These are phyloP conservation scores for Fusarium sp. DNA, from an alignment of 2,329 filamentous ascomycete species.

Conservation along the genomic window DNA sequence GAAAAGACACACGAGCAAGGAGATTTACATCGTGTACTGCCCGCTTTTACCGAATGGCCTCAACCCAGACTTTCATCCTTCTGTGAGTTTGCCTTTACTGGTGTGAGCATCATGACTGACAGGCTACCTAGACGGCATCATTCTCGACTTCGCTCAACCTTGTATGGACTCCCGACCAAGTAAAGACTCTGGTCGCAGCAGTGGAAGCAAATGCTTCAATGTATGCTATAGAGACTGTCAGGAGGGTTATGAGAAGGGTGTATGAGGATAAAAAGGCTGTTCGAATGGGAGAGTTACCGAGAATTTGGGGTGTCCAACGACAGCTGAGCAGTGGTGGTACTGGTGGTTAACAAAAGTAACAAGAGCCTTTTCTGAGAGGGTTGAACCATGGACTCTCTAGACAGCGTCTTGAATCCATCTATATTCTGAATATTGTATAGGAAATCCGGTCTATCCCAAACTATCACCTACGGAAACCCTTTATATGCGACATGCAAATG, in stretches of 20 bases:
- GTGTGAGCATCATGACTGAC: background rate
- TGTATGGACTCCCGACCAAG: constrained; percentile 36
- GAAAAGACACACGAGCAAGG: constrained; percentile 4
- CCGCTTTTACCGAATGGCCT: constrained; percentile 24
- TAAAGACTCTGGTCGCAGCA: constrained; percentile 16
- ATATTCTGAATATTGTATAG: too few species aligned
- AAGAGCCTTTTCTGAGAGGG: too few species aligned
- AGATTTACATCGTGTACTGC: constrained; percentile 32
- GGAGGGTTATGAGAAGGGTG: constrained; percentile 19
- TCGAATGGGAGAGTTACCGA: background rate
- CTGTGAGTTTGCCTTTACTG: background rate
- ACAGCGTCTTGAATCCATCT: too few species aligned
- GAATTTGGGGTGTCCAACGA: too few species aligned
- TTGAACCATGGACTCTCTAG: too few species aligned
- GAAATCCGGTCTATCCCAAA: too few species aligned
- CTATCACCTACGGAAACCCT: too few species aligned
- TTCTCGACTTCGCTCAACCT: constrained; percentile 41
- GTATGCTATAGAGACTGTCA: constrained; percentile 29
- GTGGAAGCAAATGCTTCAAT: constrained; percentile 18
- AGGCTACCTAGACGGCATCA: background rate
- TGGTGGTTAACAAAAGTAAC: too few species aligned
- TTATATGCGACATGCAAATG: too few species aligned
- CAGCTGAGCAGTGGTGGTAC: too few species aligned
- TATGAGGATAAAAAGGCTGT: constrained; percentile 20
- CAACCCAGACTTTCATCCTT: constrained; percentile 25